Percentiles rank a stretch among this genome's conserved stretches.
Evolutionary conservation across 2,329 filamentous ascomycete genomes (phyloP).

Genomic region (Chaetomiaceae sp.): DNA sequence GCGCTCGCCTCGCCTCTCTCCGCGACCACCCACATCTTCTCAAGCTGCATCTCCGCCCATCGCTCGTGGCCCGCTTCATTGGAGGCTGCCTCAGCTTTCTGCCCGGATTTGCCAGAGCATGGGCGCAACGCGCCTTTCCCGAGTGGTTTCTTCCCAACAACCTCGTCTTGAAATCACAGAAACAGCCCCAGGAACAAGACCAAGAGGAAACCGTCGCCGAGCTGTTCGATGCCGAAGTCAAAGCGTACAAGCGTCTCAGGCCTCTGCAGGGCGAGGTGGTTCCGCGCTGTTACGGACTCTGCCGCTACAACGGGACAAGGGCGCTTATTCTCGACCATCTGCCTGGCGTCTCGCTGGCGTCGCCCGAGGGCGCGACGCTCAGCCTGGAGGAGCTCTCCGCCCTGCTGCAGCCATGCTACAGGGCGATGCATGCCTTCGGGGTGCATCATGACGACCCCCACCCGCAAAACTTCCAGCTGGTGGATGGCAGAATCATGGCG

Average conservation of each 20-base stretch:
- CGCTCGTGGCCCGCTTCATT: background rate
- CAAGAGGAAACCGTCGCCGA: background rate
- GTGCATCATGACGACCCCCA: background rate
- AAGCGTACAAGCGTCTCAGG: background rate
- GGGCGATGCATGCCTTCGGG: background rate
- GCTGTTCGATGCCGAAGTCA: conserved; percentile 2
- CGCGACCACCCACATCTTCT: background rate
- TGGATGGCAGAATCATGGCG: background rate
- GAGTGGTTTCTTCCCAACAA: background rate
- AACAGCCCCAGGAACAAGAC: background rate
- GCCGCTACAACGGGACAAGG: background rate
- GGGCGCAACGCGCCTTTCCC: background rate
- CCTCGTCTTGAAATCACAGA: background rate
- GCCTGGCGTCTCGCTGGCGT: background rate
- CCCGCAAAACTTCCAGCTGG: background rate
- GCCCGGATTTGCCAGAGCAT: background rate
- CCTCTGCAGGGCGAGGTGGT: conserved; percentile 2
- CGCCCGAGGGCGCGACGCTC: conserved; percentile 7
- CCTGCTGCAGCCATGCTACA: conserved; percentile 8
- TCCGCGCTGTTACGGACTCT: background rate
- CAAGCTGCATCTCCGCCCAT: background rate
- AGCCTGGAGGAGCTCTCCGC: conserved; percentile 2
- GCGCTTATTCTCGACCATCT: background rate
- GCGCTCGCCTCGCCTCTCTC: background rate
- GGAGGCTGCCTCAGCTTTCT: background rate